Base-by-base conservation (phyloP, 805 yeast genomes). In the Metschnikowia lunata region DNA sequence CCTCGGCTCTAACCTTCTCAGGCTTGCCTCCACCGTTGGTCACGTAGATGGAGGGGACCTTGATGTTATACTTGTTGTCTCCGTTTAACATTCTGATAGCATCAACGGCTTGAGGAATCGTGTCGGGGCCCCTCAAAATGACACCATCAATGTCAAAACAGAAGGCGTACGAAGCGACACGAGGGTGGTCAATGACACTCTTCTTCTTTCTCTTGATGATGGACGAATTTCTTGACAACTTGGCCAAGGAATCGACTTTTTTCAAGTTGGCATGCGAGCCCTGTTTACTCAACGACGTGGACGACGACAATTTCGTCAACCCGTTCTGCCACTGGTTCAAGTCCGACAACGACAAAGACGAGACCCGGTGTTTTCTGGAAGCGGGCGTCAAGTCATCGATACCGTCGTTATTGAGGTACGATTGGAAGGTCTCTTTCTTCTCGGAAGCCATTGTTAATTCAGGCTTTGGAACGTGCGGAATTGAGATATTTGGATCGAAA, bases 71-170 rank as follows among this genome's bases (percentile, higher is more conserved):
- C 58, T 79, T 74, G 71, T 88, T 88, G 29, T 80, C 80, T 46
- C 95, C 95, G 54, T 86, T 82, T 50, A 88, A 74, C 70, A 85
- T 60, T 49, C 75, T 74, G 52, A 88, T 66, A 7, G 96, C 95
- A 50, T 80, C 76, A 12, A 73, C 76, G 1, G 95, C 95, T 57
- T 85, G 83, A 0, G 93, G 90, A 38, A 88, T 83, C 7, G 91
- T 84, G 42, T 83, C 79, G 1, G 93, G 90, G 12, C 96, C 96
- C 48, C 86, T 75, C 50, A 88, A 81, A 37, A 88, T 79, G 37
- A 88, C 97, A 36, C 97, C 97, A 61, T 88, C 97, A 44, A 88
- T 88, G 66, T 89, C 96, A 62, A 89, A 88, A 34, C 95, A 93
- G 70, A 88, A 88, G 2, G 96, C 96, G 59, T 85, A 85, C 2